Percentiles rank a stretch among this genome's conserved stretches.
phyloP scores from a whole-genome alignment of 257 asterid species.

The Coffea eugenioides region DNA sequence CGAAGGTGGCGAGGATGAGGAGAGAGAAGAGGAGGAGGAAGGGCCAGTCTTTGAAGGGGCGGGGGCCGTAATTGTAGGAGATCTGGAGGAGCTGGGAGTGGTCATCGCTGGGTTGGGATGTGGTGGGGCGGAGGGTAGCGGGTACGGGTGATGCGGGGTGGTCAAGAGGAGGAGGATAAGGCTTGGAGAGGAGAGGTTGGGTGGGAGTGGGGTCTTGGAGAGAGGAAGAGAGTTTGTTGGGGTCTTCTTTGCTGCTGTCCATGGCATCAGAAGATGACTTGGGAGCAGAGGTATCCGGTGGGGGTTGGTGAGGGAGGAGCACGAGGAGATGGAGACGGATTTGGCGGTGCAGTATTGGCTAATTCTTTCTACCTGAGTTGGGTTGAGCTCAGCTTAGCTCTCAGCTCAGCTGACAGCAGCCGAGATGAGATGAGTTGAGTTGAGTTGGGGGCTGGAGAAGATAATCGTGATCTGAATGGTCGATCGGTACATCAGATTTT shows the following conservation, averaged over 20 bases:
- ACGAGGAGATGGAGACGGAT: conserved; percentile 12
- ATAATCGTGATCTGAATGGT: not conserved
- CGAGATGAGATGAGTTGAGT: too few relatives aligned
- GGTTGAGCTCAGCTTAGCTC: not conserved
- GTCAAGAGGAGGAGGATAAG: conserved; percentile 6
- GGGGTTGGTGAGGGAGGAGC: conserved; percentile 6
- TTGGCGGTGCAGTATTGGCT: conserved; percentile 20
- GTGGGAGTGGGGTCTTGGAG: conserved; percentile 31
- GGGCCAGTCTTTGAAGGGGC: conserved; percentile 63
- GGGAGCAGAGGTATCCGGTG: not conserved
- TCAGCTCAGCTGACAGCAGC: too few relatives aligned
- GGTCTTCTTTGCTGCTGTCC: conserved; percentile 44
- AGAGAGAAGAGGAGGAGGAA: conserved; percentile 61
- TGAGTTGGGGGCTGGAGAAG: not conserved
- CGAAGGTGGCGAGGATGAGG: conserved; percentile 63
- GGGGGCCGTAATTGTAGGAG: conserved; percentile 79
- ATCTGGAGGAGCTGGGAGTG: conserved; percentile 77
- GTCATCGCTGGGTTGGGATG: conserved; percentile 50
- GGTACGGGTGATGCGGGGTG: conserved; percentile 24
- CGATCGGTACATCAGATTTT: not conserved
- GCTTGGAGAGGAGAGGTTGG: conserved; percentile 31
- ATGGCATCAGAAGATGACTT: conserved; percentile 11
- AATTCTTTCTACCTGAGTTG: not conserved
- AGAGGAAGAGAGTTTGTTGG: conserved; percentile 47
- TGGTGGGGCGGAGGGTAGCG: conserved; percentile 42